phyloP scores from a whole-genome alignment of 768 basidiomycete genomes.

The Termitomyces heimii region DNA sequence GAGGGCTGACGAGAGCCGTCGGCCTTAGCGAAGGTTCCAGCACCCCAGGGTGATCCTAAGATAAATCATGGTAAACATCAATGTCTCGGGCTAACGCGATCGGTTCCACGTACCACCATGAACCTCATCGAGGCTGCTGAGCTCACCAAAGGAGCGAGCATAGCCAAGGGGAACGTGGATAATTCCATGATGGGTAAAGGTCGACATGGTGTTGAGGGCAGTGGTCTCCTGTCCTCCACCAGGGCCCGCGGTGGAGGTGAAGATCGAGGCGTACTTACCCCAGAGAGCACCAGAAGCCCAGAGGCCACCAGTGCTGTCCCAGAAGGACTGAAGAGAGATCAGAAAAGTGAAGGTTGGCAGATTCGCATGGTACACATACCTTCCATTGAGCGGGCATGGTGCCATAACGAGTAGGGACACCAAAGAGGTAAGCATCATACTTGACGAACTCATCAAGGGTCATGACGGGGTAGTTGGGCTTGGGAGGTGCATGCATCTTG shows the following conservation, averaged over 20 bases:
- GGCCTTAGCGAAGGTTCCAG: conserved; percentile 57
- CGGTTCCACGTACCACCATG: conserved; percentile 47
- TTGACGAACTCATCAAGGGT: conserved; percentile 41
- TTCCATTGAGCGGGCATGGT: conserved; percentile 79
- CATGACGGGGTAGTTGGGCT: conserved; percentile 67
- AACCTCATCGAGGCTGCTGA: conserved; percentile 41
- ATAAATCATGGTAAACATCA: neutral
- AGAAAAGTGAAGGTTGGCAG: neutral
- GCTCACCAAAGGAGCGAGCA: conserved; percentile 32
- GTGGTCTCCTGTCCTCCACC: conserved; percentile 82
- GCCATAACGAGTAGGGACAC: conserved; percentile 78
- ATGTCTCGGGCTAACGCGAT: neutral
- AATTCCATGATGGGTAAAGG: conserved; percentile 69
- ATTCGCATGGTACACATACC: conserved; percentile 25
- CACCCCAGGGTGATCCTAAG: conserved; percentile 74
- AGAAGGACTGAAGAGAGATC: conserved; percentile 50
- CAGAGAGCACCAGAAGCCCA: conserved; percentile 55
- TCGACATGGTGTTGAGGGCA: conserved; percentile 42
- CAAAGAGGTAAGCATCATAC: conserved; percentile 73
- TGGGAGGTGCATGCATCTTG: conserved; percentile 63
- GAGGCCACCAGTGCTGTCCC: conserved; percentile 68
- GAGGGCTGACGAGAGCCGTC: conserved; percentile 58
- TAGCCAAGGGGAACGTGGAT: conserved; percentile 73
- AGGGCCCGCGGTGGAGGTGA: conserved; percentile 65
- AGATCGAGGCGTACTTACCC: conserved; percentile 73